Evolutionary conservation across 1,284 basidiomycete genomes (phyloP).

Genomic region (Peniophora sp.): DNA sequence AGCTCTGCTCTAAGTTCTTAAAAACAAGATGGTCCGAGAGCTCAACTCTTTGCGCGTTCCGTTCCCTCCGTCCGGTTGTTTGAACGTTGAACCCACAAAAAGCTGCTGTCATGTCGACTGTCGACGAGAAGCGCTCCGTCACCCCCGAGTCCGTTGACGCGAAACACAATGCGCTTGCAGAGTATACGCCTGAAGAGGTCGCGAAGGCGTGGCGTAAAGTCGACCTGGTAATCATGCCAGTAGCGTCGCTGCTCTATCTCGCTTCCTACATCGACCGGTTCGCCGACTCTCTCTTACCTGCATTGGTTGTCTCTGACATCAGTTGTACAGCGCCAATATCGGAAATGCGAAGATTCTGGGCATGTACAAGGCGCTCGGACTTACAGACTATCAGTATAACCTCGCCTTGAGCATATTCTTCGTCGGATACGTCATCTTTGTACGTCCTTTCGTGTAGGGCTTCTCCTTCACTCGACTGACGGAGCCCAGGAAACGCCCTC

Average conservation of each 20-base stretch:
- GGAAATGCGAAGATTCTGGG: slow-evolving; percentile 33
- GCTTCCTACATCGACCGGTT: slow-evolving; percentile 24
- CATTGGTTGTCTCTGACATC: not conserved
- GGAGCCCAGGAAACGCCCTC: slow-evolving; percentile 7
- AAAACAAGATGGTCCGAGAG: not conserved
- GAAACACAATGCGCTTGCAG: not conserved
- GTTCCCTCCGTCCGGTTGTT: too few relatives aligned
- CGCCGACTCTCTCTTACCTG: not conserved
- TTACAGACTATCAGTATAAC: slow-evolving; percentile 17
- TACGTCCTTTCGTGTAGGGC: too few relatives aligned
- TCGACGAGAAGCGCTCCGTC: not conserved
- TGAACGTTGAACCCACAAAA: too few relatives aligned
- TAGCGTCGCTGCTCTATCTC: slow-evolving; percentile 20
- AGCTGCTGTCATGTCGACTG: not conserved
- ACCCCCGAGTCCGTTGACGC: not conserved
- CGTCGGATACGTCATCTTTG: slow-evolving; percentile 8
- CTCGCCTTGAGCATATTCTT: slow-evolving; percentile 13
- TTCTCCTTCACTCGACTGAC: too few relatives aligned
- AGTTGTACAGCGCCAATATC: slow-evolving; percentile 25
- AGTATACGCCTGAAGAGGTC: slow-evolving; percentile 14
- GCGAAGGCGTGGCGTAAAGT: slow-evolving; percentile 22
- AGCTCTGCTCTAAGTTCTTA: not conserved
- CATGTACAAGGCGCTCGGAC: slow-evolving; percentile 13
- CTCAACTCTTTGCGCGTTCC: not conserved
- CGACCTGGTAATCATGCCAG: slow-evolving; percentile 19